phyloP scores from a whole-genome alignment of 1,284 basidiomycete species.

The Ceratobasidium theobromae region DNA sequence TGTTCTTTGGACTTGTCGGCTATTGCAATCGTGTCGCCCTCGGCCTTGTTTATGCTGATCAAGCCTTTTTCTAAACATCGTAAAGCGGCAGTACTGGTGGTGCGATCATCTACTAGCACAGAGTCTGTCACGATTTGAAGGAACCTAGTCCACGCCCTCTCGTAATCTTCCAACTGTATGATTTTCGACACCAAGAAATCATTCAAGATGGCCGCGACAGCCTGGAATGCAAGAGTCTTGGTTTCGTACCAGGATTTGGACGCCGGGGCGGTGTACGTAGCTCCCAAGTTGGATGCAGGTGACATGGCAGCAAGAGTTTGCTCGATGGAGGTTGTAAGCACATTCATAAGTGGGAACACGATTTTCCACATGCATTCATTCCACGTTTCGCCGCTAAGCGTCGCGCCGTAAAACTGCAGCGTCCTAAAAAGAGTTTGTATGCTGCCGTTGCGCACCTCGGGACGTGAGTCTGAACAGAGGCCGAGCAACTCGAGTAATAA shows the following conservation, averaged over 20 bases:
- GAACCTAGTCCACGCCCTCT: conserved; percentile 70
- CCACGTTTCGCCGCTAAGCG: conserved; percentile 80
- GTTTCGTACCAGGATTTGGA: conserved; percentile 77
- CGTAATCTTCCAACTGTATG: conserved; percentile 68
- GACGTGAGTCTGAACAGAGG: conserved; percentile 77
- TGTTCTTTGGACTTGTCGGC: conserved; percentile 54
- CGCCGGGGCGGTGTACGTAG: background rate
- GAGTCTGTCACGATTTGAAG: conserved; percentile 67
- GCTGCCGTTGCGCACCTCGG: conserved; percentile 88
- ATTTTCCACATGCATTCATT: conserved; percentile 85
- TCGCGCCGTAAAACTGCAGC: conserved; percentile 88
- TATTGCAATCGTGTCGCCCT: conserved; percentile 51
- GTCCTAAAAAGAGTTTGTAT: conserved; percentile 95
- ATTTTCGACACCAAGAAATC: conserved; percentile 77
- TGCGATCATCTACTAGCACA: conserved; percentile 66
- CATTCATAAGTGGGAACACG: conserved; percentile 83
- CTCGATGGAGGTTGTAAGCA: conserved; percentile 56
- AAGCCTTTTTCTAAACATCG: conserved; percentile 80
- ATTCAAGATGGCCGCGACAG: conserved; percentile 79
- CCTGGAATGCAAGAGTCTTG: conserved; percentile 81
- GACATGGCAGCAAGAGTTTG: conserved; percentile 45
- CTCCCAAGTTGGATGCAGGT: conserved; percentile 3
- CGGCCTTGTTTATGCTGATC: conserved; percentile 51
- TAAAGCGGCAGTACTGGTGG: conserved; percentile 75
- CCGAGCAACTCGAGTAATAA: conserved; percentile 81